Percentiles rank a stretch among this genome's conserved stretches.
Conservation (phyloP, 495 filamentous ascomycete species). For the Penicillium lividum region DNA sequence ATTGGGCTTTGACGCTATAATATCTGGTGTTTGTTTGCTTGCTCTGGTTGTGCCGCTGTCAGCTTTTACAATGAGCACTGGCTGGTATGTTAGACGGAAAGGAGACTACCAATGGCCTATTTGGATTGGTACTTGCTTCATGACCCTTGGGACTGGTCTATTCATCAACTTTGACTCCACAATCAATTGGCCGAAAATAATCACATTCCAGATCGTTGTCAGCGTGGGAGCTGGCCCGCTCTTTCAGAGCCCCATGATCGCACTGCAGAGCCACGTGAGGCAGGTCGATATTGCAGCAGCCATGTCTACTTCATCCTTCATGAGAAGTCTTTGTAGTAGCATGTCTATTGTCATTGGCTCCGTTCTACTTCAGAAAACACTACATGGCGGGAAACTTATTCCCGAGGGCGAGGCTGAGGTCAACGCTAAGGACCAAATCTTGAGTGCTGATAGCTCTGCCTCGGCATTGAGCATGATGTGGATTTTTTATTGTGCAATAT, state of each 20-base stretch:
- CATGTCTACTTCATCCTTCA: constrained; percentile 39
- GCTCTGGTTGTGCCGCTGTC: constrained; percentile 12
- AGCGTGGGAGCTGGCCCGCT: constrained; percentile 64
- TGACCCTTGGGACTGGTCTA: constrained; percentile 62
- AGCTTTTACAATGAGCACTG: constrained; percentile 11
- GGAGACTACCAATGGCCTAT: constrained; percentile 38
- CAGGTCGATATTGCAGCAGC: constrained; percentile 37
- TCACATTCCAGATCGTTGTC: constrained; percentile 52
- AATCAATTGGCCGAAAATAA: constrained; percentile 59
- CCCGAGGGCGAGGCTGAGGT: no score
- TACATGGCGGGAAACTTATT: constrained; percentile 1
- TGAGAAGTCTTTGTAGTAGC: constrained; percentile 34
- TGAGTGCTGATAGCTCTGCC: no score
- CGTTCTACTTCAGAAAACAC: constrained; percentile 20
- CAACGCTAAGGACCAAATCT: no score
- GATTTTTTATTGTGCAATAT: no score
- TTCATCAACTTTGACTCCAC: constrained; percentile 57
- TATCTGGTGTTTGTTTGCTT: constrained; percentile 12
- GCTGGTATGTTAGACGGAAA: constrained; percentile 38
- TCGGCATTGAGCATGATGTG: neutral
- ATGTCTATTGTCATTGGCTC: constrained; percentile 46
- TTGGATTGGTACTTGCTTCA: constrained; percentile 53
- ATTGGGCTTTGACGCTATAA: constrained; percentile 3
- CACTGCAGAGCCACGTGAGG: constrained; percentile 38
- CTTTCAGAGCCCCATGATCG: constrained; percentile 59